Conservation (phyloP, 805 yeast species). For the Candida endomychidarum region DNA sequence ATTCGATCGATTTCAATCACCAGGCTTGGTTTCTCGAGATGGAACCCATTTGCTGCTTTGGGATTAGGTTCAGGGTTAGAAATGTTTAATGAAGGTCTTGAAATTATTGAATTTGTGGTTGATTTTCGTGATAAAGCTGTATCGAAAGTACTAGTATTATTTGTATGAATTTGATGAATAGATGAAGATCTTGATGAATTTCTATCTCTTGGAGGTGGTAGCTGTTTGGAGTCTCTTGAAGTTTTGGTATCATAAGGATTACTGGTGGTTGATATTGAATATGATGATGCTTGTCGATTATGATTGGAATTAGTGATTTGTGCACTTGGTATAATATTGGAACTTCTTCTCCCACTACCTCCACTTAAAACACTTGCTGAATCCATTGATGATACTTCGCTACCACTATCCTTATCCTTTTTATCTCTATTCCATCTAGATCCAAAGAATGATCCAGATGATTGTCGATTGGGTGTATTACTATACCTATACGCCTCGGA, state of each 20-base stretch:
- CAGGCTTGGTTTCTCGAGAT: conserved; percentile 66
- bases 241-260: conserved; percentile 33
- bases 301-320: conserved; percentile 35
- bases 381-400: conserved; percentile 35
- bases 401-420: conserved; percentile 16
- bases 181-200: conserved; percentile 2
- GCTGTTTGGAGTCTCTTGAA: conserved; percentile 7
- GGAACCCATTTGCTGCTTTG: conserved; percentile 17
- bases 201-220: conserved; percentile 5
- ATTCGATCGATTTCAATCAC: conserved; percentile 65
- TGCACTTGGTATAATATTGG: conserved; percentile 29
- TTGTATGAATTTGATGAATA: conserved; percentile 11
- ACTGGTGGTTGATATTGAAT: conserved; percentile 30
- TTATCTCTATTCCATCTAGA: conserved; percentile 28
- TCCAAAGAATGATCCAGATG: conserved; percentile 38
- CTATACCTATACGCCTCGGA: conserved; percentile 25
- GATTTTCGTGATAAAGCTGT: conserved; percentile 23
- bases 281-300: conserved; percentile 41
- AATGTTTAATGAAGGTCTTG: conserved; percentile 24
- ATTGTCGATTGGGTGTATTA: conserved; percentile 22
- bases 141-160: conserved; percentile 6
- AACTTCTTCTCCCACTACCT: conserved; percentile 18
- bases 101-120: conserved; percentile 23
- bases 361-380: conserved; percentile 28
- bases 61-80: conserved; percentile 19